These are phyloP conservation scores for Vanderwaltozyma tropicalis DNA, from an alignment of 805 yeast genomes.

Conservation along the genomic window DNA sequence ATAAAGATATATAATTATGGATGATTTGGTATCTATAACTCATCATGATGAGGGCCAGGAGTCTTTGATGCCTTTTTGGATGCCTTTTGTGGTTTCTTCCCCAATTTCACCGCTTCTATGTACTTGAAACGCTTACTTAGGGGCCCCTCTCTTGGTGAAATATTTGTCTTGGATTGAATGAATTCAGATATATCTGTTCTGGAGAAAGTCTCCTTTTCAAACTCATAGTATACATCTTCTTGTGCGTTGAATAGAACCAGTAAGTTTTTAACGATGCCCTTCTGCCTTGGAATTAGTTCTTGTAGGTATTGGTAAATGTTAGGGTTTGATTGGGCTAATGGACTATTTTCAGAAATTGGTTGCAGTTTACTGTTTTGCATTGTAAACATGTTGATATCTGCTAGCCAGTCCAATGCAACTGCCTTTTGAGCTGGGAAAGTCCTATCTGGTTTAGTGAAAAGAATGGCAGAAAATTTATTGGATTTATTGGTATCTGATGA, in stretches of 20 bases:
- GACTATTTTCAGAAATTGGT: constrained; percentile 1
- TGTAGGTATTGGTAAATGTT: constrained; percentile 13
- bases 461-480: no score
- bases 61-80: constrained; percentile 1
- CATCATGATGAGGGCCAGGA: constrained; percentile 7
- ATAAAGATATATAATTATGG: no score
- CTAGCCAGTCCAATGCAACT: constrained; percentile 61
- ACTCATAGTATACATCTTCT: constrained; percentile 12
- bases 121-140: constrained; percentile 18
- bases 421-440: constrained; percentile 50
- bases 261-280: constrained; percentile 8
- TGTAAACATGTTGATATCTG: constrained; percentile 38
- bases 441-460: constrained; percentile 33
- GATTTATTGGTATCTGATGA: background rate
- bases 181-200: constrained; percentile 19
- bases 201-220: constrained; percentile 12
- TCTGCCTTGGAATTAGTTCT: constrained; percentile 7
- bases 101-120: constrained; percentile 8
- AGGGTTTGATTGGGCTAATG: constrained; percentile 12
- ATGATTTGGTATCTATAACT: no score
- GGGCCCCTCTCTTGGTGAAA: constrained; percentile 27
- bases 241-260: constrained; percentile 17
- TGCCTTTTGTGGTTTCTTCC: constrained; percentile 7
- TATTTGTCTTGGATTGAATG: constrained; percentile 8
- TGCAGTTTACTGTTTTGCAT: constrained; percentile 25